A percentile compares a stretch with the other conserved stretches of the same genome.
These are phyloP conservation scores for Thermomucor indicae-seudaticae DNA, from an alignment of 371 early-diverging fungal species.

Conservation along the genomic window DNA sequence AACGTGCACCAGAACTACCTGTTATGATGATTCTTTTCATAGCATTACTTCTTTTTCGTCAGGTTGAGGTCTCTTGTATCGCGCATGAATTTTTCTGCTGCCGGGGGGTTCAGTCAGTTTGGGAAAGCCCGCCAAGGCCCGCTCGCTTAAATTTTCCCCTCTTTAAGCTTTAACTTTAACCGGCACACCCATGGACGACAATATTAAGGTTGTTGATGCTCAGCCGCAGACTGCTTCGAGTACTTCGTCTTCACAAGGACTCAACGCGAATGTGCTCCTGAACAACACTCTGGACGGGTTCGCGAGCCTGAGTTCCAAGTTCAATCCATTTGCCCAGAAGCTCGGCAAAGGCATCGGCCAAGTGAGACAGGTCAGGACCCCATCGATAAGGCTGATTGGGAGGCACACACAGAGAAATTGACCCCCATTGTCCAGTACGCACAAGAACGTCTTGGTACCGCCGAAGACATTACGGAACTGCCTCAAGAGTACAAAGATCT, in stretches of 20 bases:
- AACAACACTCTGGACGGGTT: conserved; percentile 56
- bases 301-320: conserved; percentile 55
- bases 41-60: no score
- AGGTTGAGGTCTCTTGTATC: no score
- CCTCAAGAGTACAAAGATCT: conserved; percentile 88
- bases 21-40: no score
- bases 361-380: conserved; percentile 67
- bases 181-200: conserved; percentile 5
- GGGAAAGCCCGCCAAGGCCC: no score
- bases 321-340: conserved; percentile 72
- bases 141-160: no score
- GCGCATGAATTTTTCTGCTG: no score
- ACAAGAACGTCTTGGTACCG: conserved; percentile 83
- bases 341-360: conserved; percentile 74
- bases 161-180: not conserved
- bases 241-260: conserved; percentile 3
- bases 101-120: no score
- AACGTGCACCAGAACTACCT: no score
- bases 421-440: conserved; percentile 58
- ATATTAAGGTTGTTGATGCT: conserved; percentile 26
- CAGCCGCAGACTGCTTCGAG: conserved; percentile 12
- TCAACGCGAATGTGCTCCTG: conserved; percentile 23
- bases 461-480: conserved; percentile 81
- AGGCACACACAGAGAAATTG: not conserved
- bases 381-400: not conserved